Percentiles rank a stretch among this genome's conserved stretches.
Evolutionary conservation across 495 filamentous ascomycete species (phyloP).

Genomic region (Podospora pseudocomata): DNA sequence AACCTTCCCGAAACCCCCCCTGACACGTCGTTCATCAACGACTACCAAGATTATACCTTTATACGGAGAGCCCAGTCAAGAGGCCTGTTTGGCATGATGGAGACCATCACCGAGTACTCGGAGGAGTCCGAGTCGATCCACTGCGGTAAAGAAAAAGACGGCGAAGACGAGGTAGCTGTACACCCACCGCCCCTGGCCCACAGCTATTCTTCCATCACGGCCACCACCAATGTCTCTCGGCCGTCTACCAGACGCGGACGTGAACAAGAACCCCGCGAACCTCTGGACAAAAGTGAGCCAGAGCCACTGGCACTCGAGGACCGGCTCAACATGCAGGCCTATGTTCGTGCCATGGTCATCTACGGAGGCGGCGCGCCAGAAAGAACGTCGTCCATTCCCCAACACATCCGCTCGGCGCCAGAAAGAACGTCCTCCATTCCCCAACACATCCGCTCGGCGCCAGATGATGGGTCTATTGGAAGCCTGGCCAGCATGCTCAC

Average conservation of each 20-base stretch:
- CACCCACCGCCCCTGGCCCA: background rate
- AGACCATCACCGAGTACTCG: slow-evolving; percentile 19
- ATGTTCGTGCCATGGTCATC: slow-evolving; percentile 4
- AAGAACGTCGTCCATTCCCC: background rate
- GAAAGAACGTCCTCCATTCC: background rate
- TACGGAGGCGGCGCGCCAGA: background rate
- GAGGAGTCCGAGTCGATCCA: slow-evolving; percentile 1
- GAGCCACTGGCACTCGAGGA: background rate
- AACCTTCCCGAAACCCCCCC: background rate
- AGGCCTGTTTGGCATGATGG: slow-evolving; percentile 4
- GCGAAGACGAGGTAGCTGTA: background rate
- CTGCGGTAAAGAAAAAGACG: background rate
- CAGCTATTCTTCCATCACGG: background rate
- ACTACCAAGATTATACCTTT: background rate
- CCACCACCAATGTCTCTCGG: background rate
- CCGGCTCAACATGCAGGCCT: slow-evolving; percentile 8
- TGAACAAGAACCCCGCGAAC: background rate
- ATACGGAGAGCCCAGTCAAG: background rate
- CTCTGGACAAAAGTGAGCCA: background rate
- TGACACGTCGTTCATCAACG: background rate
- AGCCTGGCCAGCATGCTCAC: slow-evolving; percentile 6
- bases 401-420: background rate
- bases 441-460: background rate
- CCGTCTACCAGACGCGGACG: background rate
- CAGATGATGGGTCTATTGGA: background rate